Percentiles rank a stretch among this genome's conserved stretches.
Evolutionary conservation across 2,329 filamentous ascomycete species (phyloP).

Genomic region (Aspergillus tanneri): DNA sequence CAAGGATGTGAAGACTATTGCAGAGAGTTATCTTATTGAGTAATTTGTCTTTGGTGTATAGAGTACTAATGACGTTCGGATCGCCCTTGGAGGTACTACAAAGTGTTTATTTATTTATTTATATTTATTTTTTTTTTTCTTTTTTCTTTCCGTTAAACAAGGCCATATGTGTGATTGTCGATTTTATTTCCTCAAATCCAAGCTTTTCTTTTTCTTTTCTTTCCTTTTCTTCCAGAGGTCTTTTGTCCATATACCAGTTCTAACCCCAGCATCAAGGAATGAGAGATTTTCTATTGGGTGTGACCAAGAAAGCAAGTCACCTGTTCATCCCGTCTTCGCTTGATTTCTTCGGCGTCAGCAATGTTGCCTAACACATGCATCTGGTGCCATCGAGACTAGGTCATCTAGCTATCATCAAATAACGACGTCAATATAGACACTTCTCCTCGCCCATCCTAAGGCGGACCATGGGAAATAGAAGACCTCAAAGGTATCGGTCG

Average conservation of each 20-base stretch:
- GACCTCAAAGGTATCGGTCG: no score
- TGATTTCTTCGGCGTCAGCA: no score
- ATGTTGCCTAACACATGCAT: no score
- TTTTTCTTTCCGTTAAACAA: constrained; percentile 20
- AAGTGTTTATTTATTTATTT: constrained; percentile 17
- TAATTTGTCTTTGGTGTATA: constrained; percentile 36
- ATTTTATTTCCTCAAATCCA: neutral
- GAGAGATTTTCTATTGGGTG: neutral
- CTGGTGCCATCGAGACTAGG: no score
- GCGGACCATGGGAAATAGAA: no score
- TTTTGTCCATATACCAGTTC: no score
- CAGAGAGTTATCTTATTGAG: constrained; percentile 48
- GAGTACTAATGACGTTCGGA: constrained; percentile 41
- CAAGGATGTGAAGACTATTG: constrained; percentile 46
- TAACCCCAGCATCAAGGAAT: neutral
- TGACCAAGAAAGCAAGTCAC: neutral
- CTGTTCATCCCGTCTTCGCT: neutral
- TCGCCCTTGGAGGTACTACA: constrained; percentile 19
- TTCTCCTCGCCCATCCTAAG: no score
- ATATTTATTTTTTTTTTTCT: constrained; percentile 23
- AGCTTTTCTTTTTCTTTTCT: neutral
- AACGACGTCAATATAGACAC: no score
- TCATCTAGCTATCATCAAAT: no score
- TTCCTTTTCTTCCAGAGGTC: no score
- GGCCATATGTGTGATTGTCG: neutral